Conservation (phyloP, 495 filamentous ascomycete genomes). For the Xylaria bambusicola region DNA sequence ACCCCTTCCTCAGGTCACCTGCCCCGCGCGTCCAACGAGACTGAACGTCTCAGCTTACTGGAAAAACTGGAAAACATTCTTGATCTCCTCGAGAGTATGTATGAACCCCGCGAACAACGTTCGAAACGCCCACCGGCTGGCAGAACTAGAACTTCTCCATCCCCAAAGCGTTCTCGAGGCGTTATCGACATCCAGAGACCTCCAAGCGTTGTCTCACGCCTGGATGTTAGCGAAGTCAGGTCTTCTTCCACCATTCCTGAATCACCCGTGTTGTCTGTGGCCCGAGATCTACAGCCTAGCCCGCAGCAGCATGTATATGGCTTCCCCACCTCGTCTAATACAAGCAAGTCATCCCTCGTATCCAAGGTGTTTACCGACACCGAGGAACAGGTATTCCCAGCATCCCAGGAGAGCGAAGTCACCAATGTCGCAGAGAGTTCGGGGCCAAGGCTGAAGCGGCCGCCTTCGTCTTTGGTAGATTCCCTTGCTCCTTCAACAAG, state of each 20-base stretch:
- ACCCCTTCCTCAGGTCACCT: slow-evolving; percentile 22
- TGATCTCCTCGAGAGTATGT: neutral
- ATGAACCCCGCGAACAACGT: neutral
- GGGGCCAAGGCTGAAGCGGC: slow-evolving; percentile 13
- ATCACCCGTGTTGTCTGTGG: slow-evolving; percentile 4
- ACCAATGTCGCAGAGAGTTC: slow-evolving; percentile 25
- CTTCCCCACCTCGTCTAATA: slow-evolving; percentile 15
- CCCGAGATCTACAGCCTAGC: neutral
- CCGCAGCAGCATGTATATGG: slow-evolving; percentile 15
- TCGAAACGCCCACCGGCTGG: slow-evolving; percentile 15
- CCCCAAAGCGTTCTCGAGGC: slow-evolving; percentile 14
- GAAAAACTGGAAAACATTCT: slow-evolving; percentile 23
- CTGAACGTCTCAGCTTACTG: slow-evolving; percentile 23
- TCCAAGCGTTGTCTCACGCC: slow-evolving; percentile 26
- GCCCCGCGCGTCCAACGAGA: slow-evolving; percentile 25
- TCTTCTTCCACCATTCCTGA: slow-evolving; percentile 20
- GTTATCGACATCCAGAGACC: slow-evolving; percentile 8
- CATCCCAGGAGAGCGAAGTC: slow-evolving; percentile 31
- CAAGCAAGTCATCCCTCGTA: slow-evolving; percentile 22
- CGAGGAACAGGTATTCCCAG: slow-evolving; percentile 7
- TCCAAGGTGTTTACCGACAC: slow-evolving; percentile 34
- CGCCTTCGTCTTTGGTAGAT: slow-evolving; percentile 20
- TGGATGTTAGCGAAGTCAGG: slow-evolving; percentile 30
- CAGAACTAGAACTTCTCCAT: neutral
- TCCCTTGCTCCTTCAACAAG: slow-evolving; percentile 27